phyloP scores from a whole-genome alignment of 805 yeast species.

The Wickerhamiella sergipiensis region DNA sequence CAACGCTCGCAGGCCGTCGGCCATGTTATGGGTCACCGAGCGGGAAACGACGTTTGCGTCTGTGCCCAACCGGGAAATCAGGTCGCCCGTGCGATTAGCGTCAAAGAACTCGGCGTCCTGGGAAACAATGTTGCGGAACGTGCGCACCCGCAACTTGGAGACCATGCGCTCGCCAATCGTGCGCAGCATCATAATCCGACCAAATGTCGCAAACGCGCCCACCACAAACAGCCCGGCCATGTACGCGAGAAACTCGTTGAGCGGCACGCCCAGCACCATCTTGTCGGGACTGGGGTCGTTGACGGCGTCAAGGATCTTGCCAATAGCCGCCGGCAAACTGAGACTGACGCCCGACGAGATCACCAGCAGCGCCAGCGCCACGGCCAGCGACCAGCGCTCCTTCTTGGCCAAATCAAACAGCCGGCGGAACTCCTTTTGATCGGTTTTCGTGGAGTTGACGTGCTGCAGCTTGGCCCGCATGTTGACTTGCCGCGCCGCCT shows the following conservation, averaged over 20 bases:
- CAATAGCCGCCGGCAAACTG: constrained; percentile 71
- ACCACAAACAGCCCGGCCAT: constrained; percentile 48
- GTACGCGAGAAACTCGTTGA: constrained; percentile 47
- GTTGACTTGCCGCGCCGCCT: constrained; percentile 20
- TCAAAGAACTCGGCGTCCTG: constrained; percentile 89
- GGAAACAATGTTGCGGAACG: constrained; percentile 60
- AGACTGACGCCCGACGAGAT: constrained; percentile 68
- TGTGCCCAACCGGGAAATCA: constrained; percentile 74
- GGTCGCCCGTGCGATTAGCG: constrained; percentile 78
- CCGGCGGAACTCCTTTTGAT: constrained; percentile 30
- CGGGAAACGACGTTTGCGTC: constrained; percentile 82
- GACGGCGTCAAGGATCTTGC: constrained; percentile 70
- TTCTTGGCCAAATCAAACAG: constrained; percentile 43
- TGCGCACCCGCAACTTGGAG: constrained; percentile 65
- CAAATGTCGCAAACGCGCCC: constrained; percentile 71
- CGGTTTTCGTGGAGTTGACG: constrained; percentile 7
- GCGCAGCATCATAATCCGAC: constrained; percentile 62
- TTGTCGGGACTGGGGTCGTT: constrained; percentile 26
- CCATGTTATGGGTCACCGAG: constrained; percentile 74
- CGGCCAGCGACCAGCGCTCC: constrained; percentile 39
- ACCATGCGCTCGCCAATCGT: constrained; percentile 78
- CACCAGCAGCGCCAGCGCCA: constrained; percentile 52
- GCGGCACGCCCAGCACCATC: constrained; percentile 44
- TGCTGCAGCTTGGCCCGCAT: constrained; percentile 21
- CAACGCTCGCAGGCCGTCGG: constrained; percentile 80